Evolutionary conservation across 2,329 filamentous ascomycete genomes (phyloP), one percentile per base, ranked within the genome.

Genomic region (Bipolaris oryzae): DNA sequence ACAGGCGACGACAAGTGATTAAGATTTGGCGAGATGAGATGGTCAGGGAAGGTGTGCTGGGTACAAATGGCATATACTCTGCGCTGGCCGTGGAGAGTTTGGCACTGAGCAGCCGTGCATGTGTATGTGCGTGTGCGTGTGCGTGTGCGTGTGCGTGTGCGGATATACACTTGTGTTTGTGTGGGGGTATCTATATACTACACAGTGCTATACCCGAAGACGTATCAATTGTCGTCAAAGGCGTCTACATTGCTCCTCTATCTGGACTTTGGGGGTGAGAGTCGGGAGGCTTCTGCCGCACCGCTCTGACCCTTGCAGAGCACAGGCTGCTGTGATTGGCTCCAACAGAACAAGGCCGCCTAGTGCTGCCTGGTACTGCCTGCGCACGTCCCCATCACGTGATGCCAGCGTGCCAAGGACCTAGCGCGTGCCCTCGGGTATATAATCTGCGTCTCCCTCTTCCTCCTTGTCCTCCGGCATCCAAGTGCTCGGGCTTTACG

Each of bases 401-500:
- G 64, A 57, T 2, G 0, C 35, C 66, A 66, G 64, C 61, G 61
- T 42, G 57, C 61, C 64, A 61, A 67, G 63, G 7, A 39, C 16
- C n/a, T 52, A 59, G 59, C 53, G 52, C 25, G 20, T 11, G 18
- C 7, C 3, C 1, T 7, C n/a, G 13, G n/a, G 34, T 61, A 63
- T 56, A 57, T 58, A 61, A 45, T 1, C 41, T 7, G 15, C 3
- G 21, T 33, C n/a, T 7, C 52, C 56, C 49, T 58, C 53, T 50
- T 55, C 50, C 47, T 50, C 28, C 50, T 46, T 35, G 39, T 34
- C 35, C 31, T 7, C 55, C 54, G 23, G 46, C 41, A 64, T 64
- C 63, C 50, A 53, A 53, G 86, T 89, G 87, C 87, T 88, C 80
- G 86, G 87, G 89, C 87, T 85, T 89, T 89, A 90, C 84, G 87